Conservation (phyloP, 2,329 filamentous ascomycete genomes). For the Juglanconis oblonga region DNA sequence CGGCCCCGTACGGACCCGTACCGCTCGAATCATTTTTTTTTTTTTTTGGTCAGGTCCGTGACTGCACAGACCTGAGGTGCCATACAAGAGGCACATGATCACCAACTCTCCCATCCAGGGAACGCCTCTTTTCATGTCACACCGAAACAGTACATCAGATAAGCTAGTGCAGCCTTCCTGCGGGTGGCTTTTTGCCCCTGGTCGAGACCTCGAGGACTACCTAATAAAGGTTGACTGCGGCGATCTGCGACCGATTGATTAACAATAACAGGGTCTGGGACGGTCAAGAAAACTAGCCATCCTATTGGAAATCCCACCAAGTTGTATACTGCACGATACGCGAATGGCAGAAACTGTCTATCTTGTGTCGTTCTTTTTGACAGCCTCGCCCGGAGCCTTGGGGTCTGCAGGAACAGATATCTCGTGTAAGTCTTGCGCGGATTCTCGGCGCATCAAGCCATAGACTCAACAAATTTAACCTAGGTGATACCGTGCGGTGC, state of each 20-base stretch:
- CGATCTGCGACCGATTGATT: too few relatives aligned
- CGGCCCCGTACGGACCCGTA: too few relatives aligned
- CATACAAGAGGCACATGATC: neutral
- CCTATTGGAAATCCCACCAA: too few relatives aligned
- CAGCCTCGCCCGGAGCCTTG: neutral
- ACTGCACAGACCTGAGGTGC: neutral
- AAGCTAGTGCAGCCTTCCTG: slow-evolving; percentile 1
- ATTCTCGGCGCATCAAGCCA: neutral
- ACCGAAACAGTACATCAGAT: slow-evolving; percentile 2
- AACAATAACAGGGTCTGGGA: too few relatives aligned
- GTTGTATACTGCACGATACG: too few relatives aligned
- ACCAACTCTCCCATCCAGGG: neutral
- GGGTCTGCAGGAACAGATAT: too few relatives aligned
- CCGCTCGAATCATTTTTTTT: neutral
- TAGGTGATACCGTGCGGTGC: neutral
- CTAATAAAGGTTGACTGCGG: too few relatives aligned
- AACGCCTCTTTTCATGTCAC: neutral
- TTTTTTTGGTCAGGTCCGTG: neutral
- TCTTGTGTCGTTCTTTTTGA: neutral
- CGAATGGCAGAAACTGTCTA: too few relatives aligned
- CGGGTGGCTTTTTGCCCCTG: neutral
- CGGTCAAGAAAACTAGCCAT: too few relatives aligned
- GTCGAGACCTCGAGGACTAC: neutral
- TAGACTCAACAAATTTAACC: too few relatives aligned
- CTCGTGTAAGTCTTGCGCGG: neutral